Evolutionary conservation across 257 asterid species (phyloP).

Genomic region (Dorcoceras hygrometricum): DNA sequence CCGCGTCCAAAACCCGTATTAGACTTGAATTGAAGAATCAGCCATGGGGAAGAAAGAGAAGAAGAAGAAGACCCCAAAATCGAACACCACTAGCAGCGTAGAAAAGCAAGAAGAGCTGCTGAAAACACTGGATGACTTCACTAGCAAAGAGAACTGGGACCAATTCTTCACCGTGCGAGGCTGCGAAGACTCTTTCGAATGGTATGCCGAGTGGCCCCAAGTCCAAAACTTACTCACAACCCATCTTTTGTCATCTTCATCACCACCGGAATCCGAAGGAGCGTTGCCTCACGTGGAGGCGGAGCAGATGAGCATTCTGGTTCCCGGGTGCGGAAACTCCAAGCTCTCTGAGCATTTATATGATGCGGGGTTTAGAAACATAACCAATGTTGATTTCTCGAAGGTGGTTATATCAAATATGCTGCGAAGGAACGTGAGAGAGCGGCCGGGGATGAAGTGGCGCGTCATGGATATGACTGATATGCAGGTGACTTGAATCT

Average conservation of each 20-base stretch:
- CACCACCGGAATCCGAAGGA: conserved; percentile 10
- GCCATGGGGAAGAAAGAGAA: conserved; percentile 37
- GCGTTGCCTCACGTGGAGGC: conserved; percentile 1
- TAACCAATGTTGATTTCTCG: conserved; percentile 86
- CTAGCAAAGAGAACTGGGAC: conserved; percentile 91
- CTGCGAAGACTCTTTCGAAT: conserved; percentile 71
- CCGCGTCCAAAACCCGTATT: background rate
- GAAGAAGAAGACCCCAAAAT: conserved; percentile 12
- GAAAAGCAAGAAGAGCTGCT: conserved; percentile 60
- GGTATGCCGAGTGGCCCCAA: conserved; percentile 93
- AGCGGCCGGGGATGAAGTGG: conserved; percentile 89
- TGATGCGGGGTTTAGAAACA: conserved; percentile 61
- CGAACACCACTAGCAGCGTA: background rate
- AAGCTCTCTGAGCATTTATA: conserved; percentile 78
- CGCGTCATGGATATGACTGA: conserved; percentile 91
- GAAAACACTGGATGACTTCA: conserved; percentile 71
- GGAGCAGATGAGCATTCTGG: conserved; percentile 45
- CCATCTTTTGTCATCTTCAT: conserved; percentile 29
- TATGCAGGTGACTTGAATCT: conserved; percentile 60
- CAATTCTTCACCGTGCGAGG: conserved; percentile 75
- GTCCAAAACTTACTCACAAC: conserved; percentile 42
- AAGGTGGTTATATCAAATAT: conserved; percentile 79
- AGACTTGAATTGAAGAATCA: background rate
- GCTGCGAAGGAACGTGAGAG: conserved; percentile 71
- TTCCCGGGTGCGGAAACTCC: conserved; percentile 99